phyloP scores from a whole-genome alignment of 1,284 basidiomycete genomes.

The Ustilago xerochloae region DNA sequence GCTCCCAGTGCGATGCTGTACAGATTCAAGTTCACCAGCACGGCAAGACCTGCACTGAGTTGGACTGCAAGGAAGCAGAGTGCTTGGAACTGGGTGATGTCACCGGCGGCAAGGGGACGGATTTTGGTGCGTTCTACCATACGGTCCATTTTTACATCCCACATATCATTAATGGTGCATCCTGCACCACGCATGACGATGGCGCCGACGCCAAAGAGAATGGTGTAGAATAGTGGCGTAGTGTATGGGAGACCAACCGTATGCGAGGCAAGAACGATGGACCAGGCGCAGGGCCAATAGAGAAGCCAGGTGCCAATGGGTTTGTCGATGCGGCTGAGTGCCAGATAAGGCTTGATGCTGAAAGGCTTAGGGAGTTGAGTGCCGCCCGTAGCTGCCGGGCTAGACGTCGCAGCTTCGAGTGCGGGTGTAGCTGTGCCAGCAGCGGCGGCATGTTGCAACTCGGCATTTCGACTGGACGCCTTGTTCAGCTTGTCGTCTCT shows the following conservation, averaged over 20 bases:
- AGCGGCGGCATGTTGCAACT: neutral
- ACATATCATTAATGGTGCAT: slow-evolving; percentile 99
- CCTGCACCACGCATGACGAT: slow-evolving; percentile 97
- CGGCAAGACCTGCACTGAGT: slow-evolving; percentile 83
- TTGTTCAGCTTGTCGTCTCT: neutral
- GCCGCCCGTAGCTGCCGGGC: neutral
- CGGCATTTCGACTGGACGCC: neutral
- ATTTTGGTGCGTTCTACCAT: slow-evolving; percentile 80
- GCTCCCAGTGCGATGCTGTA: slow-evolving; percentile 94
- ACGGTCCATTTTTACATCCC: slow-evolving; percentile 91
- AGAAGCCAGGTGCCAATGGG: slow-evolving; percentile 92
- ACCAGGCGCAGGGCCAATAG: slow-evolving; percentile 82
- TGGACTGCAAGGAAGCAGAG: slow-evolving; percentile 85
- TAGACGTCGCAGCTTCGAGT: neutral
- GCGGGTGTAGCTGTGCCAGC: neutral
- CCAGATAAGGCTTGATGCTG: slow-evolving; percentile 77
- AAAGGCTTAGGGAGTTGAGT: slow-evolving; percentile 17
- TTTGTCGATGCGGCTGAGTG: slow-evolving; percentile 89
- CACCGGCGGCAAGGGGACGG: slow-evolving; percentile 82
- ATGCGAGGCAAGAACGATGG: slow-evolving; percentile 64
- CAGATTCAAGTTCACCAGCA: slow-evolving; percentile 91
- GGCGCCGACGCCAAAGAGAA: slow-evolving; percentile 88
- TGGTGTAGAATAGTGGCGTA: slow-evolving; percentile 68
- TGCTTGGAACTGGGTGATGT: slow-evolving; percentile 81
- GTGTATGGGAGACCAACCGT: slow-evolving; percentile 46